These are phyloP conservation scores for Dovyalis caffra DNA, from an alignment of 345 rosid species.

Conservation along the genomic window DNA sequence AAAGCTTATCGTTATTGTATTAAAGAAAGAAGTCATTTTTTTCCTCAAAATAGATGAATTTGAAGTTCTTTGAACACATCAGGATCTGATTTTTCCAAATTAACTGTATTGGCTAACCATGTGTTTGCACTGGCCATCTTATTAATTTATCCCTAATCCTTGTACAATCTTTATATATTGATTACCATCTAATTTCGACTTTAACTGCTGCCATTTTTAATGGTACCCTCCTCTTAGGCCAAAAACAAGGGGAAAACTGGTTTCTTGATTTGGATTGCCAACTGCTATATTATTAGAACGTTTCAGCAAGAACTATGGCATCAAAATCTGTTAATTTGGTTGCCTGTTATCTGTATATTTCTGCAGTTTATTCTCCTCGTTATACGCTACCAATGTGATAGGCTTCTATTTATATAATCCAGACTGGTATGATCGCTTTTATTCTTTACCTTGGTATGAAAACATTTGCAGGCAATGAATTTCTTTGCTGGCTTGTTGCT, in stretches of 20 bases:
- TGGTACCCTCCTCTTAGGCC: not conserved
- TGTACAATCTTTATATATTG: not conserved
- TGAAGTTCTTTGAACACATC: not conserved
- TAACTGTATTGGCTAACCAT: not conserved
- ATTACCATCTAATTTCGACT: not conserved
- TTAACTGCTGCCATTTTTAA: not conserved
- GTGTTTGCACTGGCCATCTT: not conserved
- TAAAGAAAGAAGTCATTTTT: not conserved
- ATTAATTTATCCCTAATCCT: not conserved
- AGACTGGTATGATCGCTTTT: not conserved
- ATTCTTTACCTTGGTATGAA: constrained; percentile 22
- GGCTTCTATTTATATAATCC: not conserved
- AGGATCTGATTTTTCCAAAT: not conserved
- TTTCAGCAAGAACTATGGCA: not conserved
- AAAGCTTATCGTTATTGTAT: not conserved
- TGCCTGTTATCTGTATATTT: not conserved
- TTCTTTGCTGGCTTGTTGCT: constrained; percentile 94
- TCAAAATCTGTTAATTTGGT: not conserved
- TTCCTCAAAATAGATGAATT: not conserved
- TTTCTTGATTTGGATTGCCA: not conserved
- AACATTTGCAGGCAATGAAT: constrained; percentile 89
- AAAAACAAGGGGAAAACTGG: not conserved
- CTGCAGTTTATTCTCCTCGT: not conserved
- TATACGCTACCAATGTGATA: not conserved
- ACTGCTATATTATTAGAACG: not conserved